Conservation (phyloP, 805 yeast genomes). For the Phaffomyces thermotolerans region DNA sequence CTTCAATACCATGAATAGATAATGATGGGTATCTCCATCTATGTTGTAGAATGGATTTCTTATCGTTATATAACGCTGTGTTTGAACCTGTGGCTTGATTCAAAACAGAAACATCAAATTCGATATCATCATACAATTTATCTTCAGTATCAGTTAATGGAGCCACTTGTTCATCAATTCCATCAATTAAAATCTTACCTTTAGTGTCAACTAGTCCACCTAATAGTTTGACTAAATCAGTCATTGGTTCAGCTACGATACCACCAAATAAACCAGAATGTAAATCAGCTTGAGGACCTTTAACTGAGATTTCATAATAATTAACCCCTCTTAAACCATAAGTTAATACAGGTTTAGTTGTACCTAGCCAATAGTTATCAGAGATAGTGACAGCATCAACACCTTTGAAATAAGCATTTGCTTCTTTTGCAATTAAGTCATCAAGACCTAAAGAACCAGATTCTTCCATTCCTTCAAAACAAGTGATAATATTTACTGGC, state of each 20-base stretch:
- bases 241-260: constrained; percentile 94
- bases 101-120: constrained; percentile 76
- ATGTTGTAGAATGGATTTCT: constrained; percentile 87
- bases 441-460: constrained; percentile 93
- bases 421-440: constrained; percentile 71
- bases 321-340: constrained; percentile 96
- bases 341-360: constrained; percentile 92
- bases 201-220: constrained; percentile 67
- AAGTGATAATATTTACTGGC: constrained; percentile 87
- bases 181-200: constrained; percentile 84
- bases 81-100: constrained; percentile 85
- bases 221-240: constrained; percentile 78
- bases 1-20: constrained; percentile 95
- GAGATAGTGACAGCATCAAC: constrained; percentile 94
- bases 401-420: constrained; percentile 69
- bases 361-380: constrained; percentile 98
- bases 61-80: constrained; percentile 68
- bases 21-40: constrained; percentile 98
- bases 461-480: constrained; percentile 99
- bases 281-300: constrained; percentile 94
- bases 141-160: constrained; percentile 80
- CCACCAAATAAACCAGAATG: constrained; percentile 99
- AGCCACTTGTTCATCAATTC: constrained; percentile 91
- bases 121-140: constrained; percentile 74
- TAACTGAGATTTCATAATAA: constrained; percentile 75